Evolutionary conservation across 306 rosid species (phyloP).

Genomic region (Trifolium fragiferum): DNA sequence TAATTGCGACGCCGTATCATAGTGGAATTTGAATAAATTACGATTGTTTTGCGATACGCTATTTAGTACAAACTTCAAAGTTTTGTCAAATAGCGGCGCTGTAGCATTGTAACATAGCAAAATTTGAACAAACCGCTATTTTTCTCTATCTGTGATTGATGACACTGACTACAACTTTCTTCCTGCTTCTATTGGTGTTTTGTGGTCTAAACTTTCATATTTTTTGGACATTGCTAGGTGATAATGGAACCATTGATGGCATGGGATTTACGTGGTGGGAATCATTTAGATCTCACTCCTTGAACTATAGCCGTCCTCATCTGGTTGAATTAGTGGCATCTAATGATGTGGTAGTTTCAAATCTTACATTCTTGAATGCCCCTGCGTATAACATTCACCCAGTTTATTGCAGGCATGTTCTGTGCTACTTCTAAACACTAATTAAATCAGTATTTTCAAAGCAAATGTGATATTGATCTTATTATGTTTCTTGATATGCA

Average conservation of each 20-base stretch:
- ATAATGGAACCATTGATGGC: slow-evolving; percentile 85
- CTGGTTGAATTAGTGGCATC: slow-evolving; percentile 76
- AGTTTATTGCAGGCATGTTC: slow-evolving; percentile 83
- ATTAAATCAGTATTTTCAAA: slow-evolving; percentile 4
- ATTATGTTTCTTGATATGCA: slow-evolving; percentile 53
- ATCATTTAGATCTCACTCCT: slow-evolving; percentile 64
- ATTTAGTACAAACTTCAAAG: neutral
- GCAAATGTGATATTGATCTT: slow-evolving; percentile 29
- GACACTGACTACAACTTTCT: neutral
- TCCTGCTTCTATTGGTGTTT: neutral
- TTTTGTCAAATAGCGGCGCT: neutral
- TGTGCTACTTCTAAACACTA: slow-evolving; percentile 29
- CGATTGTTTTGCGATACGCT: neutral
- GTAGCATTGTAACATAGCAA: neutral
- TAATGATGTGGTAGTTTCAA: slow-evolving; percentile 72
- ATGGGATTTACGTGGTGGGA: slow-evolving; percentile 98
- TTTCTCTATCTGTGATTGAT: neutral
- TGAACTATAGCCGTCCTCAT: slow-evolving; percentile 93
- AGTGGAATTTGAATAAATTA: neutral
- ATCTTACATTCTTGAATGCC: slow-evolving; percentile 84
- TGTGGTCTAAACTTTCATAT: slow-evolving; percentile 34
- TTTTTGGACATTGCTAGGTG: slow-evolving; percentile 57
- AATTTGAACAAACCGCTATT: neutral
- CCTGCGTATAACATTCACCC: slow-evolving; percentile 95
- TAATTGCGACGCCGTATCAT: neutral